Evolutionary conservation across 2,329 filamentous ascomycete species (phyloP), one percentile per base, ranked within the genome.

Genomic region (Aciculosporium take): DNA sequence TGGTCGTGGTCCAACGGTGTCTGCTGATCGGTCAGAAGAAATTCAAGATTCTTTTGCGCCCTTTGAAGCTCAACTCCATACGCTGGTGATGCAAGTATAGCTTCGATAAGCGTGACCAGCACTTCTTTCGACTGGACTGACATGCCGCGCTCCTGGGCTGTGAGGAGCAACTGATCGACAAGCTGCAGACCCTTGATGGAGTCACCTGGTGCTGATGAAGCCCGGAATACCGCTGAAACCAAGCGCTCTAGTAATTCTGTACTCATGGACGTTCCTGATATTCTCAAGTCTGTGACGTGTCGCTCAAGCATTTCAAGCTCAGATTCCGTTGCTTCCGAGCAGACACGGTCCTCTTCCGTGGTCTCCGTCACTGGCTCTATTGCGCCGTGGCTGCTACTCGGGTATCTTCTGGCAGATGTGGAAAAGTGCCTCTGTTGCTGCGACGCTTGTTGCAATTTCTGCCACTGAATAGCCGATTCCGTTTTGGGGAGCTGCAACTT

Each of bases 31-130:
- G 56, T 46, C n/a, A 70, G 53, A 4, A 74, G 54, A 4, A 56
- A 50, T 46, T 71, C 66, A 15, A 77, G 56, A 15, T 67, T 66
- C 15, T 53, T 48, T 44, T 66, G 65, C 8, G 69, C 58, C 10
- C 57, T 54, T 18, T 59, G 53, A 7, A 69, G 61, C 40, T 56
- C 49, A 0, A 48, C 38, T 0, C 53, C 54, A 29, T 55, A 57
- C 2, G 53, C 52, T 2, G 57, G 54, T 3, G 59, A 61, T 10
- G 28, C 36, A 10, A 61, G 55, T 1, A 64, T 54, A 4, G 58
- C 53, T 41, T 67, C 63, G 12, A 74, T 64, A 27, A 73, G 56
- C 8, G 61, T 52, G 10, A 69, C 60, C 37, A 79, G 61, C 40
- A 79, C 55, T 21, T 71, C 65, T 42, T 65, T 56, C 23, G 59